Conservation (phyloP, 495 filamentous ascomycete species). For the Evernia prunastri region DNA sequence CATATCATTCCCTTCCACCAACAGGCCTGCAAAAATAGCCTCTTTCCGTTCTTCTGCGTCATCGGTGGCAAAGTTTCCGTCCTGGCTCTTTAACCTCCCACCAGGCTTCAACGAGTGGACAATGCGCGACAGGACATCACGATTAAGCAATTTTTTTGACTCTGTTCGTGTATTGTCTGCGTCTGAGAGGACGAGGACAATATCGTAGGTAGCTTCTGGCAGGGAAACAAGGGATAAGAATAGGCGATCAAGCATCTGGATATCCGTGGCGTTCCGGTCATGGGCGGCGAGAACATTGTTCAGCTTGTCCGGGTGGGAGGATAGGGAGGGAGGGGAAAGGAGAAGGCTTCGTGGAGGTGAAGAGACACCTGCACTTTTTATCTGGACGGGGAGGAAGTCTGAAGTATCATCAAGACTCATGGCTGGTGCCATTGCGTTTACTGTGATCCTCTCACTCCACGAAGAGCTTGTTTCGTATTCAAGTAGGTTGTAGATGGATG, state of each 20-base stretch:
- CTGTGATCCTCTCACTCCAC: neutral
- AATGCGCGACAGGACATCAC: conserved; percentile 62
- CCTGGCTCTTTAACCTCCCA: conserved; percentile 62
- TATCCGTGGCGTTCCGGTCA: conserved; percentile 68
- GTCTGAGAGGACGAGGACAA: conserved; percentile 77
- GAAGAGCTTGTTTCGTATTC: neutral
- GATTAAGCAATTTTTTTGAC: conserved; percentile 52
- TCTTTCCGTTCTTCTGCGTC: conserved; percentile 50
- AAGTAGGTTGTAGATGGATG: neutral
- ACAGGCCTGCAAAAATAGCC: conserved; percentile 75
- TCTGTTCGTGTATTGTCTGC: conserved; percentile 58
- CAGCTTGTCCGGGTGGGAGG: conserved; percentile 58
- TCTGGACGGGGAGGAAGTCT: conserved; percentile 5
- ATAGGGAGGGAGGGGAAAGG: conserved; percentile 67
- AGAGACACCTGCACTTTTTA: neutral
- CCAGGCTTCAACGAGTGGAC: conserved; percentile 63
- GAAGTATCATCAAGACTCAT: conserved; percentile 10
- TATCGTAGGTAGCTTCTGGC: conserved; percentile 69
- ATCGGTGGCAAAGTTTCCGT: conserved; percentile 49
- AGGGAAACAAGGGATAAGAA: conserved; percentile 75
- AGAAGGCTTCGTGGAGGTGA: conserved; percentile 51
- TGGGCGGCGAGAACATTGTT: conserved; percentile 52
- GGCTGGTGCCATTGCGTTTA: conserved; percentile 19
- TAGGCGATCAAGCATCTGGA: conserved; percentile 98
- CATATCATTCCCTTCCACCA: conserved; percentile 54